Evolutionary conservation across 805 yeast genomes (phyloP).

Genomic region (Kazachstania africana): DNA sequence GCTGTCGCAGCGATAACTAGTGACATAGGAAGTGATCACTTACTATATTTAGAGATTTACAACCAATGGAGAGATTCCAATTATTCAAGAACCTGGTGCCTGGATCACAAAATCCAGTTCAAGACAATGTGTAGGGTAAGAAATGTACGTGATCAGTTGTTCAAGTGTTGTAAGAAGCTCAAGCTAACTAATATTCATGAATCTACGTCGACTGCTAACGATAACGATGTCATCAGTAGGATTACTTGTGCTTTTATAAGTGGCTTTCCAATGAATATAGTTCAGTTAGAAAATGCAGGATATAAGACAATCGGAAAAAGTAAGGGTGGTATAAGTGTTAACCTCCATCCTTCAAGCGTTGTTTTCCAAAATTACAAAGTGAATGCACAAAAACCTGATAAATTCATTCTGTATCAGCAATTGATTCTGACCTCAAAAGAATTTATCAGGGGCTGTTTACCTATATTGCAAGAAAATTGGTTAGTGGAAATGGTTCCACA

Average conservation of each 20-base stretch:
- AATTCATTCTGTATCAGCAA: constrained; percentile 67
- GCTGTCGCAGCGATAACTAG: constrained; percentile 34
- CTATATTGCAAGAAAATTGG: constrained; percentile 62
- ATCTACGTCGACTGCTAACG: constrained; percentile 1
- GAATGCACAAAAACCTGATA: constrained; percentile 58
- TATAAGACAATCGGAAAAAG: constrained; percentile 21
- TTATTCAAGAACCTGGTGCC: constrained; percentile 70
- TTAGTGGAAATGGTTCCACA: constrained; percentile 65
- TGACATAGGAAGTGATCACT: constrained; percentile 54
- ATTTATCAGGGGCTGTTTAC: constrained; percentile 73
- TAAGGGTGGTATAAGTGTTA: constrained; percentile 59
- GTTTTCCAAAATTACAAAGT: constrained; percentile 30
- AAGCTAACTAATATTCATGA: constrained; percentile 16
- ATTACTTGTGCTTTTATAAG: constrained; percentile 18
- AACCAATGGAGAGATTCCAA: constrained; percentile 64
- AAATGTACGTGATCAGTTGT: constrained; percentile 62
- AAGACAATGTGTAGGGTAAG: constrained; percentile 56
- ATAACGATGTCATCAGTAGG: neutral
- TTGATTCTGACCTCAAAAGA: constrained; percentile 77
- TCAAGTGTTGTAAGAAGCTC: constrained; percentile 38
- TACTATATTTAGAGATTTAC: constrained; percentile 63
- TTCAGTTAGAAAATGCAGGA: constrained; percentile 18
- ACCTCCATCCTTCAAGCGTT: constrained; percentile 78
- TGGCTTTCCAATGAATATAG: constrained; percentile 26
- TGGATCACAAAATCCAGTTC: constrained; percentile 69